phyloP scores from a whole-genome alignment of 441 rosid genomes.

The Gossypium trilobum region DNA sequence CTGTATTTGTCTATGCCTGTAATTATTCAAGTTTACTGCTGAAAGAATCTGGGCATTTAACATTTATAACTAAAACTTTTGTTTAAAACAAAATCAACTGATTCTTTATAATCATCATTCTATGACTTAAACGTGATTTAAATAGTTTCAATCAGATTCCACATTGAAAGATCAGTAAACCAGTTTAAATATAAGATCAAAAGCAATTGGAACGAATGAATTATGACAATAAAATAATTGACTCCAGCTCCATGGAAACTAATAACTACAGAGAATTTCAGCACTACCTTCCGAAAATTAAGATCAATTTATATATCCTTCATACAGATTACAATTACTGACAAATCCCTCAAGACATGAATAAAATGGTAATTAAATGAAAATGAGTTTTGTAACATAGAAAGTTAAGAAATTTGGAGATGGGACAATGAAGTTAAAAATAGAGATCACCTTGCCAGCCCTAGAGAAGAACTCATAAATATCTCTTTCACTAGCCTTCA shows the following conservation, averaged over 20 bases:
- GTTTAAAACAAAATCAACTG: neutral
- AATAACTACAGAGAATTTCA: neutral
- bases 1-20: neutral
- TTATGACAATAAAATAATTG: neutral
- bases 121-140: neutral
- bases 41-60: neutral
- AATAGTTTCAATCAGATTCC: neutral
- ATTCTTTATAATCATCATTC: neutral
- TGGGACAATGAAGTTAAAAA: neutral
- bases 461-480: slow-evolving; percentile 88
- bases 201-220: neutral
- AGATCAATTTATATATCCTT: neutral
- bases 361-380: neutral
- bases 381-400: neutral
- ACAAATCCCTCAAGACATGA: neutral
- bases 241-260: neutral
- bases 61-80: neutral
- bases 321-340: neutral
- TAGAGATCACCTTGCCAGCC: slow-evolving; percentile 81
- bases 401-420: neutral
- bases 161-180: neutral
- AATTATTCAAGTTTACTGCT: neutral
- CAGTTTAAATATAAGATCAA: slow-evolving; percentile 3
- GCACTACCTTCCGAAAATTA: neutral
- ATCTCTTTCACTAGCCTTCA: slow-evolving; percentile 94